phyloP scores from a whole-genome alignment of 2,329 filamentous ascomycete genomes.

The Trematosphaeria pertusa region DNA sequence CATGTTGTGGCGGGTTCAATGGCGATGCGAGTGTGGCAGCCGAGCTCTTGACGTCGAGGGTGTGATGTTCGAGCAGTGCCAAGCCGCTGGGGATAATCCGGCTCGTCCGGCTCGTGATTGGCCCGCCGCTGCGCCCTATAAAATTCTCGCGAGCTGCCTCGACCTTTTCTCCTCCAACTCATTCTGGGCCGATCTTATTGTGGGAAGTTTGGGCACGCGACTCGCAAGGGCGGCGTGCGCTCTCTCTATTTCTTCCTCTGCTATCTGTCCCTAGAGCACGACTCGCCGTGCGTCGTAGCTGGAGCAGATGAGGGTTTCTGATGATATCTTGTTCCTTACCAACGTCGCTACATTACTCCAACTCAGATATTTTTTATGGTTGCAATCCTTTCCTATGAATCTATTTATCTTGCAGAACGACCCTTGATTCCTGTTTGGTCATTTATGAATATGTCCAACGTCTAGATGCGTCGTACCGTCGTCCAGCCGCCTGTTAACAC shows the following conservation, averaged over 20 bases:
- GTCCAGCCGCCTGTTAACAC: no score
- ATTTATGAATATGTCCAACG: no score
- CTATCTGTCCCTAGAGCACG: slow-evolving; percentile 68
- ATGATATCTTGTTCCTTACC: slow-evolving; percentile 72
- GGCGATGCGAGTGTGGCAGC: slow-evolving; percentile 34
- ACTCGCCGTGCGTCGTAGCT: slow-evolving; percentile 66
- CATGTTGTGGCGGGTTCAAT: slow-evolving; percentile 52
- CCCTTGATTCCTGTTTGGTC: no score
- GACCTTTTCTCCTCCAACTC: slow-evolving; percentile 56
- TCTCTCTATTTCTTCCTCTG: slow-evolving; percentile 65
- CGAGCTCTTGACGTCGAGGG: slow-evolving; percentile 35
- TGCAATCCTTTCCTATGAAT: no score
- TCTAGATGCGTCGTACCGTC: no score
- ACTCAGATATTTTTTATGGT: background rate
- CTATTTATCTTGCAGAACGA: no score
- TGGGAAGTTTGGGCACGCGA: slow-evolving; percentile 60
- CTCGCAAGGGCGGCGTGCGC: slow-evolving; percentile 24
- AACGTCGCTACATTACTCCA: slow-evolving; percentile 64
- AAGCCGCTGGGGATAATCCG: slow-evolving; percentile 9
- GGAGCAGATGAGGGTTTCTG: slow-evolving; percentile 66
- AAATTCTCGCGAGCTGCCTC: slow-evolving; percentile 30
- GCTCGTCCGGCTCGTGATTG: slow-evolving; percentile 38
- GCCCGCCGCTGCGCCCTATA: slow-evolving; percentile 30
- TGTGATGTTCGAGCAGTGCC: slow-evolving; percentile 19
- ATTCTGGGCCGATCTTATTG: slow-evolving; percentile 72